Evolutionary conservation across 768 basidiomycete species (phyloP).

Genomic region (Suillus bovinus): DNA sequence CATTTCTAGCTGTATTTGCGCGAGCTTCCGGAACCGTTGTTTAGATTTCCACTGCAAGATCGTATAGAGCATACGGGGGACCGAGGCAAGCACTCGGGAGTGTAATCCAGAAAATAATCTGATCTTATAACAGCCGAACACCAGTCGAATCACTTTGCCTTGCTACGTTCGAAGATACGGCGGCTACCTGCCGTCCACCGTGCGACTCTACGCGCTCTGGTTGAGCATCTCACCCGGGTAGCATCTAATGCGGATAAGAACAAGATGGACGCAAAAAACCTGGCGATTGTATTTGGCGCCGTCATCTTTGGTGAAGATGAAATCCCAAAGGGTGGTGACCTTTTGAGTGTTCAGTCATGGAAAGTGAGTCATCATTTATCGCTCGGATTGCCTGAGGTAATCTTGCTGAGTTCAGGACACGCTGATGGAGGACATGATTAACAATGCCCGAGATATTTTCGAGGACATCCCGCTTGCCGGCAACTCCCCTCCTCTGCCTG

Average conservation of each 20-base stretch:
- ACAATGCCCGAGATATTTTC: slow-evolving; percentile 65
- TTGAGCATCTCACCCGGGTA: slow-evolving; percentile 83
- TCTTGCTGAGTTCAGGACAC: slow-evolving; percentile 45
- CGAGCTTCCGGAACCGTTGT: slow-evolving; percentile 88
- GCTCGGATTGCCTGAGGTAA: slow-evolving; percentile 35
- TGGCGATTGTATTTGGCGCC: slow-evolving; percentile 87
- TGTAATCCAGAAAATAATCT: slow-evolving; percentile 1
- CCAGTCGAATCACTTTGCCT: slow-evolving; percentile 63
- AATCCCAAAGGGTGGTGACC: slow-evolving; percentile 73
- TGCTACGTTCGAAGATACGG: slow-evolving; percentile 86
- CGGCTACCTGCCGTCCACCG: slow-evolving; percentile 83
- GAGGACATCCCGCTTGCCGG: slow-evolving; percentile 47
- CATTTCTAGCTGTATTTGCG: slow-evolving; percentile 68
- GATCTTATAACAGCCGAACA: slow-evolving; percentile 58
- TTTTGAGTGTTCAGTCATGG: slow-evolving; percentile 69
- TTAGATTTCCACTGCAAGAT: slow-evolving; percentile 78
- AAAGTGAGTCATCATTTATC: slow-evolving; percentile 55
- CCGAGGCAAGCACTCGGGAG: slow-evolving; percentile 48
- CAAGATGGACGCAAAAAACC: slow-evolving; percentile 93
- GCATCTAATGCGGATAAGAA: slow-evolving; percentile 68
- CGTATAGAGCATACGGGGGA: slow-evolving; percentile 80
- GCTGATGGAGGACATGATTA: slow-evolving; percentile 86
- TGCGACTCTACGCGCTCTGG: slow-evolving; percentile 73
- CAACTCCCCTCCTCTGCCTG: slow-evolving; percentile 70
- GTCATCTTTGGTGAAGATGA: slow-evolving; percentile 94